Conservation (phyloP, 2,329 filamentous ascomycete species). For the Monosporascus sp. region DNA sequence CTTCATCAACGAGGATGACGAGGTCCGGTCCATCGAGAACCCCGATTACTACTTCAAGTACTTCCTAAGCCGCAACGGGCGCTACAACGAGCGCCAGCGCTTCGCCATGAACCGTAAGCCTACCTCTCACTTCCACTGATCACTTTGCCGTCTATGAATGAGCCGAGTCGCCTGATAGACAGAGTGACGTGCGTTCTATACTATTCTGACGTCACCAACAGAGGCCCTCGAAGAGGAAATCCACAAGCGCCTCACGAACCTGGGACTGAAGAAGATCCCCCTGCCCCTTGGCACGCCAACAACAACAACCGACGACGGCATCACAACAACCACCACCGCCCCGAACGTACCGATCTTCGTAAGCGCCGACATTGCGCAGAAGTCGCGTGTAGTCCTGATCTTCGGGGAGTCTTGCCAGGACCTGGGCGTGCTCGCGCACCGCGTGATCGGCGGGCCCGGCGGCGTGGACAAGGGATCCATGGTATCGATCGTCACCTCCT, state of each 20-base stretch:
- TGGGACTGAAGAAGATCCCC: conserved; percentile 54
- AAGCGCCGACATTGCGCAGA: conserved; percentile 43
- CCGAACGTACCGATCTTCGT: conserved; percentile 59
- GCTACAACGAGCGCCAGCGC: conserved; percentile 70
- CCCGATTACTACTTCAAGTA: conserved; percentile 69
- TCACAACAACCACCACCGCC: conserved; percentile 15
- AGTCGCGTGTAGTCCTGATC: conserved; percentile 63
- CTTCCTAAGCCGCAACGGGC: conserved; percentile 65
- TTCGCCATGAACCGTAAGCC: conserved; percentile 66
- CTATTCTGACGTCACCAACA: conserved; percentile 24
- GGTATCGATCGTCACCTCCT: conserved; percentile 52
- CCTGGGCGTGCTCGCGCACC: conserved; percentile 68
- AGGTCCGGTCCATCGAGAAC: conserved; percentile 65
- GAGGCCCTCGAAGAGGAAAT: conserved; percentile 59
- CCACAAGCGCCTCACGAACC: conserved; percentile 51
- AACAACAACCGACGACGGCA: no score
- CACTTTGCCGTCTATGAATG: no score
- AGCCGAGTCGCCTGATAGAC: no score
- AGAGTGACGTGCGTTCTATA: no score
- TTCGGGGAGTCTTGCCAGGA: conserved; percentile 69
- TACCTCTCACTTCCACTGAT: no score
- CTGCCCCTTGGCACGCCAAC: conserved; percentile 49
- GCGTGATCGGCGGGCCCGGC: conserved; percentile 56
- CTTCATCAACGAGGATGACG: conserved; percentile 69
- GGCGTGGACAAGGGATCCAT: conserved; percentile 68